These are phyloP conservation scores for Umbelopsis isabellina DNA, from an alignment of 192 early-diverging fungal species.

Conservation along the genomic window DNA sequence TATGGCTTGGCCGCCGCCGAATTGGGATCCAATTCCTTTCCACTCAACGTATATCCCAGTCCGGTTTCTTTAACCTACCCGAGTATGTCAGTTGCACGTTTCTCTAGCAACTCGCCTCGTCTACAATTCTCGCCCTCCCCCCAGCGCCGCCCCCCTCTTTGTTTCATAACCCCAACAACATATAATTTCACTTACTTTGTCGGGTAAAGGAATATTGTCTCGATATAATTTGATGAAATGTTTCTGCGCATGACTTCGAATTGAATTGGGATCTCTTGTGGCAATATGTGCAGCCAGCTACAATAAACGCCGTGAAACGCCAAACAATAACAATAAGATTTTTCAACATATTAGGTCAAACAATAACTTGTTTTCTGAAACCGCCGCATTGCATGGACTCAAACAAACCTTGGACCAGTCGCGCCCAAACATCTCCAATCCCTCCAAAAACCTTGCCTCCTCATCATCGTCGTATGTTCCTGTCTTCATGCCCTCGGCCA, in stretches of 20 bases:
- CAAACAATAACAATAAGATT: no score
- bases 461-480: conserved; percentile 84
- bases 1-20: conserved; percentile 86
- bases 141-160: no score
- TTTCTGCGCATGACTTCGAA: conserved; percentile 90
- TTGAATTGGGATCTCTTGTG: conserved; percentile 82
- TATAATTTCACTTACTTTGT: conserved; percentile 62
- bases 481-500: conserved; percentile 57
- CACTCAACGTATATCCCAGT: conserved; percentile 80
- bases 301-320: no score
- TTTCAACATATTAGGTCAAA: no score
- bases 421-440: conserved; percentile 79
- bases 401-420: conserved; percentile 75
- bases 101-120: no score
- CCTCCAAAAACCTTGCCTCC: conserved; percentile 73
- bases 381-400: no score
- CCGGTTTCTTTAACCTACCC: conserved; percentile 51
- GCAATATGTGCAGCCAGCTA: conserved; percentile 72
- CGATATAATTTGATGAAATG: conserved; percentile 91
- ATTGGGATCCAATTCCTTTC: conserved; percentile 87
- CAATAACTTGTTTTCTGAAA: no score
- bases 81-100: no score
- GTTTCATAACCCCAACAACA: conserved; percentile 8
- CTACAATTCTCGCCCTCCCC: no score
- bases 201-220: conserved; percentile 80